Evolutionary conservation across 192 early-diverging fungal genomes (phyloP), one percentile per base, ranked within the genome.

Genomic region (Backusella luteola): DNA sequence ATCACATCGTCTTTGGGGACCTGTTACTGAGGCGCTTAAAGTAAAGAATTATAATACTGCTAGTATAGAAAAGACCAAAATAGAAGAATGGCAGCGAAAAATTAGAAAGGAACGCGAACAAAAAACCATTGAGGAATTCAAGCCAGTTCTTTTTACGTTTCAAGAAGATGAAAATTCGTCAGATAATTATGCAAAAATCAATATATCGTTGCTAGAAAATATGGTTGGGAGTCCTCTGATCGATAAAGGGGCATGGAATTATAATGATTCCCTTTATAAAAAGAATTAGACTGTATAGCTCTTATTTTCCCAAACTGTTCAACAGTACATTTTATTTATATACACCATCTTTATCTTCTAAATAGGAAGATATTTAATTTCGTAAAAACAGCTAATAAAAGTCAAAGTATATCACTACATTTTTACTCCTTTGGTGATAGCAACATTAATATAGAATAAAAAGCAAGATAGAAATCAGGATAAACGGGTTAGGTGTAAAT

Each of bases 1-100:
- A 71, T 90, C 90, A 68, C 92, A 90, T 70, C 84, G 83, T 32
- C 85, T 94, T 34, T 94, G 92, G 93, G 81, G 86, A 29, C 73
- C 78, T 53, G 90, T 92, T 21, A 84, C 91, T 0, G 84, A 91
- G 35, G 91, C 93, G 0, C 83, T 94, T 41, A 86, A 84, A 59
- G 77, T 78, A 44, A 90, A 88, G 67, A 86, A 93, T 80, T 94
- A 90, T 71, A 77, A 87, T 12, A 74, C 82, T 3, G 93, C 92
- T 1, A 91, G 89, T 26, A 81, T 78, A 32, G 87, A 92, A 75
- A 94, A 94, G 79, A 83, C 88, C 3, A 85, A 81, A 53, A 90
- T 93, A n/a, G 92, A 93, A 73, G 89, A 92, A 29, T 79, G 79
- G 23, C 91, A 93, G 82, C 84, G 92, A 19, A 83, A 72, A 19